A percentile compares a stretch with the other conserved stretches of the same genome.
These are phyloP conservation scores for Coniosporium tulheliwenetii DNA, from an alignment of 2,329 filamentous ascomycete species.

Conservation along the genomic window DNA sequence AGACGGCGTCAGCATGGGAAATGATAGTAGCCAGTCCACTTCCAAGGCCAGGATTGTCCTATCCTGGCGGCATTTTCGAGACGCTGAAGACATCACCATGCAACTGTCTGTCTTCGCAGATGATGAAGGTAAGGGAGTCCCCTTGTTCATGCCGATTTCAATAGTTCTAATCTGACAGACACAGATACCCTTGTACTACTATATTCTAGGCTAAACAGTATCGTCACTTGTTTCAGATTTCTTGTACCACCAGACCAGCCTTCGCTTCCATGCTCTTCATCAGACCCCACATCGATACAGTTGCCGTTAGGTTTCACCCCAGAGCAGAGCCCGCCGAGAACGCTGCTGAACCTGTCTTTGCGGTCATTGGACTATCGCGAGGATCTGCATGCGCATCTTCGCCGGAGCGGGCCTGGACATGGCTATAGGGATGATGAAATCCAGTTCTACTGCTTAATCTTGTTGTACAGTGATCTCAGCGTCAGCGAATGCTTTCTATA, in stretches of 20 bases:
- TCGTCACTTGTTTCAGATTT: conserved; percentile 17
- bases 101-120: conserved; percentile 14
- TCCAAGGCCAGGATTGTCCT: conserved; percentile 22
- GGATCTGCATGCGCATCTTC: neutral
- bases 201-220: conserved; percentile 15
- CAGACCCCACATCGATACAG: conserved; percentile 13
- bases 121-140: conserved; percentile 14
- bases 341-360: neutral
- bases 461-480: neutral
- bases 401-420: neutral
- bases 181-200: conserved; percentile 15
- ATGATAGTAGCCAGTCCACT: conserved; percentile 4
- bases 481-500: neutral
- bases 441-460: neutral
- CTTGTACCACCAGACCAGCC: neutral
- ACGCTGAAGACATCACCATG: conserved; percentile 36
- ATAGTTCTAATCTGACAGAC: neutral
- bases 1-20: conserved; percentile 9
- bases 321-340: neutral
- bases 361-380: neutral
- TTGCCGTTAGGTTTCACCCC: conserved; percentile 3
- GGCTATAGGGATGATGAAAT: neutral
- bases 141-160: neutral
- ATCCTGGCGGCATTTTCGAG: conserved; percentile 38
- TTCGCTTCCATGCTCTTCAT: conserved; percentile 6